Percentiles rank a stretch among this genome's conserved stretches.
Evolutionary conservation across 345 rosid species (phyloP).

Genomic region (Geranium rotundifolium): DNA sequence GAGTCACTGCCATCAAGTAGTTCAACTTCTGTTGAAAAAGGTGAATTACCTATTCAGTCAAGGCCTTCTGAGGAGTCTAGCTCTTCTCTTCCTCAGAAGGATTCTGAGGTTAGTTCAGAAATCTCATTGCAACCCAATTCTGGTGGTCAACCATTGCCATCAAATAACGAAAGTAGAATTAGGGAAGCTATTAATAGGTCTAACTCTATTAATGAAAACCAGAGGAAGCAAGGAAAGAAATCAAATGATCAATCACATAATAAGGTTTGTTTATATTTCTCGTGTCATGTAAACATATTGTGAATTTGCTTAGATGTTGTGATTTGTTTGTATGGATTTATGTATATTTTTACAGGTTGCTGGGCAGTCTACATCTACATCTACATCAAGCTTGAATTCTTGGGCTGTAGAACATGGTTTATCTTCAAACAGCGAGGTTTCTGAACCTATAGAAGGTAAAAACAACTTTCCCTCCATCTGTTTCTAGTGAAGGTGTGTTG

Average conservation of each 20-base stretch:
- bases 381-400: slow-evolving; percentile 12
- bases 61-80: slow-evolving; percentile 26
- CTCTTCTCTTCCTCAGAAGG: slow-evolving; percentile 20
- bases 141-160: slow-evolving; percentile 22
- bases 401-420: slow-evolving; percentile 18
- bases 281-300: neutral
- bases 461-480: slow-evolving; percentile 14
- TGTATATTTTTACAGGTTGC: slow-evolving; percentile 15
- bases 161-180: slow-evolving; percentile 24
- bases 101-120: slow-evolving; percentile 21
- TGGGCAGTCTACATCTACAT: slow-evolving; percentile 18
- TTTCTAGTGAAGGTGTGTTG: slow-evolving; percentile 16
- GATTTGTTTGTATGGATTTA: slow-evolving; percentile 6
- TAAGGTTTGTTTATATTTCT: slow-evolving; percentile 30
- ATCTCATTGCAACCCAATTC: slow-evolving; percentile 25
- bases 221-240: slow-evolving; percentile 30
- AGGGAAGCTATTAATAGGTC: slow-evolving; percentile 33
- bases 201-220: slow-evolving; percentile 44
- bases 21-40: slow-evolving; percentile 29
- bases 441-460: slow-evolving; percentile 26
- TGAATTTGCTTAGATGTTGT: neutral
- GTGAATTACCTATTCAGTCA: slow-evolving; percentile 28
- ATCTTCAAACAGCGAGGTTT: slow-evolving; percentile 18
- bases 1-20: slow-evolving; percentile 17
- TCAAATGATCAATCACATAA: slow-evolving; percentile 22